Percentiles rank a stretch among this genome's conserved stretches.
These are phyloP conservation scores for Pezicula carpinea DNA, from an alignment of 2,329 filamentous ascomycete species.

Conservation along the genomic window DNA sequence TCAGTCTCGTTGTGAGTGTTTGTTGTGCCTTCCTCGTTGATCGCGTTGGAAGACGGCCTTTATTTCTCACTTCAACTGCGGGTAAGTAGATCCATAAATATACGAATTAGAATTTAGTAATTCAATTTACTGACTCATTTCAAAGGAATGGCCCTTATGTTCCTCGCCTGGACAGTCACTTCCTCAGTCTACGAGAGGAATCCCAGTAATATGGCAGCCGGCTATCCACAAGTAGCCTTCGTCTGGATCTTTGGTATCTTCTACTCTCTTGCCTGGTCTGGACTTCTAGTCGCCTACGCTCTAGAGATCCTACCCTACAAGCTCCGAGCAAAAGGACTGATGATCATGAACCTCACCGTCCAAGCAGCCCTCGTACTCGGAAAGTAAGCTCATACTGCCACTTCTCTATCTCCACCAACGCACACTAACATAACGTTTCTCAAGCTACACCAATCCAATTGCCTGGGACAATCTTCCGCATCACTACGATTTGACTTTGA, in stretches of 20 bases:
- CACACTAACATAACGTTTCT: no score
- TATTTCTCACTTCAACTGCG: constrained; percentile 40
- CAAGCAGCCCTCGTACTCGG: constrained; percentile 58
- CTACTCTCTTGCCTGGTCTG: constrained; percentile 53
- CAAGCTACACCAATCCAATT: constrained; percentile 59
- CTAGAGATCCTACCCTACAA: constrained; percentile 48
- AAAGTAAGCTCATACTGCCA: constrained; percentile 40
- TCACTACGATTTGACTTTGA: constrained; percentile 63
- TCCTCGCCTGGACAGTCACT: constrained; percentile 45
- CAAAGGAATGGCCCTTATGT: constrained; percentile 35
- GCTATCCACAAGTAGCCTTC: constrained; percentile 39
- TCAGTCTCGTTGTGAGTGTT: constrained; percentile 51
- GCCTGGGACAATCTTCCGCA: constrained; percentile 55
- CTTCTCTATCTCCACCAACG: background rate
- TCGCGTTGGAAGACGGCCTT: constrained; percentile 48
- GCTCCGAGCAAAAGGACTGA: constrained; percentile 39
- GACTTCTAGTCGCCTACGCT: constrained; percentile 49
- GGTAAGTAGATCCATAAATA: no score
- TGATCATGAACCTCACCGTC: constrained; percentile 61
- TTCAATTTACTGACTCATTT: constrained; percentile 19
- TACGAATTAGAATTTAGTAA: background rate
- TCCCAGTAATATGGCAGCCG: constrained; percentile 29
- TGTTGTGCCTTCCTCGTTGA: constrained; percentile 51
- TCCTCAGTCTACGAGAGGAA: constrained; percentile 40
- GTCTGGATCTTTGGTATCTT: constrained; percentile 46